These are phyloP conservation scores for Alternaria arborescens DNA, from an alignment of 2,329 filamentous ascomycete genomes.

Conservation along the genomic window DNA sequence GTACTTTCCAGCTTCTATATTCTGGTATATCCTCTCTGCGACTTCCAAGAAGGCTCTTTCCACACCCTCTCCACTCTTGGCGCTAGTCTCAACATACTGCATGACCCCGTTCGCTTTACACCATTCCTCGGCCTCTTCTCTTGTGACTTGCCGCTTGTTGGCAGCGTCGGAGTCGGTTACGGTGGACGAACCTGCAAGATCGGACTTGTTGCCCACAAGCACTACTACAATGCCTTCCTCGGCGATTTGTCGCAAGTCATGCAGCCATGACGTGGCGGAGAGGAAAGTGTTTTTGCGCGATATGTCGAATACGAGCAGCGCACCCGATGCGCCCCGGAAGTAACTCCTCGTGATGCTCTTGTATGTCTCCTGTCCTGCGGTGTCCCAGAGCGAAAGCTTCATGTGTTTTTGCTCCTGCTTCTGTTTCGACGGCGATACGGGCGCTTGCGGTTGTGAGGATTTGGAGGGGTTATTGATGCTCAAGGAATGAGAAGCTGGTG, in stretches of 20 bases:
- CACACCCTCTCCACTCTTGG: slow-evolving; percentile 93
- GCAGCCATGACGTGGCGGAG: slow-evolving; percentile 91
- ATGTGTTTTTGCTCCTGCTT: slow-evolving; percentile 73
- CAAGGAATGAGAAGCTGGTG: slow-evolving; percentile 72
- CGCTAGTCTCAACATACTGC: slow-evolving; percentile 94
- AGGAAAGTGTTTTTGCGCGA: slow-evolving; percentile 83
- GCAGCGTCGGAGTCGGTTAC: slow-evolving; percentile 50
- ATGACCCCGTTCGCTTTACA: slow-evolving; percentile 84
- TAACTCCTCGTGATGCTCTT: slow-evolving; percentile 95
- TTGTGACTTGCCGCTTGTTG: slow-evolving; percentile 80
- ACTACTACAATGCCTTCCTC: slow-evolving; percentile 96
- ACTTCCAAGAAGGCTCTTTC: slow-evolving; percentile 93
- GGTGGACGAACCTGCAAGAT: slow-evolving; percentile 68
- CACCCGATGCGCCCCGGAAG: slow-evolving; percentile 81
- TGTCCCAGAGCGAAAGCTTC: slow-evolving; percentile 96
- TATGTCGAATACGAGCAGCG: slow-evolving; percentile 93
- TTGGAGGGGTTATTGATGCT: slow-evolving; percentile 61
- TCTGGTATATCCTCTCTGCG: slow-evolving; percentile 93
- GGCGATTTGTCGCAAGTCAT: slow-evolving; percentile 92
- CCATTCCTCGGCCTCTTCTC: slow-evolving; percentile 88
- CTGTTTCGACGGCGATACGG: slow-evolving; percentile 38
- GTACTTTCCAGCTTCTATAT: slow-evolving; percentile 94
- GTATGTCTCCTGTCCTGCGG: slow-evolving; percentile 95
- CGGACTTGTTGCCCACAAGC: slow-evolving; percentile 93
- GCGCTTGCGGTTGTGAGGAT: slow-evolving; percentile 21